Evolutionary conservation across 768 basidiomycete species (phyloP).

Genomic region (Dacryopinax primogenitus): DNA sequence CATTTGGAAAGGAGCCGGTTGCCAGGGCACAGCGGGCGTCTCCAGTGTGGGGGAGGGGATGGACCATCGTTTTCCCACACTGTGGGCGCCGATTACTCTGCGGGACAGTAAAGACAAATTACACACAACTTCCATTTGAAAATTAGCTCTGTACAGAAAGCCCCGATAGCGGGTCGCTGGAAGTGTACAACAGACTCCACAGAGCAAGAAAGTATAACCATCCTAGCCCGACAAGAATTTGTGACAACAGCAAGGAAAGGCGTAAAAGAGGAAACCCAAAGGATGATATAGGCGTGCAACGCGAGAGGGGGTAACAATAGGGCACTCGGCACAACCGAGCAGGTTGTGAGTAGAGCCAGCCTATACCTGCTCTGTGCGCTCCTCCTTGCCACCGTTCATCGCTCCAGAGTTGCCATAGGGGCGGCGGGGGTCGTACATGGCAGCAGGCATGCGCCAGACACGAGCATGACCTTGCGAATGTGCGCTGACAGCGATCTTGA

Average conservation of each 20-base stretch:
- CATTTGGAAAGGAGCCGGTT: background rate
- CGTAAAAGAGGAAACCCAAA: background rate
- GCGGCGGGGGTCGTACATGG: background rate
- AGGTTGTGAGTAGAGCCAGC: background rate
- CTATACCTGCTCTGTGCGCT: background rate
- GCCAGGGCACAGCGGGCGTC: background rate
- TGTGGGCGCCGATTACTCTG: background rate
- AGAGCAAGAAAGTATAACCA: constrained; percentile 6
- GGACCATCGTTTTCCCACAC: background rate
- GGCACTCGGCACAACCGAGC: background rate
- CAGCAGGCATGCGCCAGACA: constrained; percentile 4
- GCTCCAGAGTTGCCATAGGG: constrained; percentile 1
- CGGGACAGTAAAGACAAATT: background rate
- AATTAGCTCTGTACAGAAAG: constrained; percentile 8
- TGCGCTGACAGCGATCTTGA: constrained; percentile 4
- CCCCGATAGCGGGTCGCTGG: background rate
- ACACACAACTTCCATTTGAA: constrained; percentile 4
- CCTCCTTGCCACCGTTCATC: constrained; percentile 7
- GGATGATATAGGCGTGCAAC: background rate
- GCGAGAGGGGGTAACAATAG: background rate
- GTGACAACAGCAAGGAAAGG: background rate
- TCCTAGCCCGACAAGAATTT: constrained; percentile 4
- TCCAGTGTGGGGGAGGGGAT: background rate
- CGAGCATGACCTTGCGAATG: background rate
- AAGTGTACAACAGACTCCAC: constrained; percentile 7